Base-by-base conservation (phyloP, 2,329 filamentous ascomycete genomes). In the Cucurbitaria berberidis region DNA sequence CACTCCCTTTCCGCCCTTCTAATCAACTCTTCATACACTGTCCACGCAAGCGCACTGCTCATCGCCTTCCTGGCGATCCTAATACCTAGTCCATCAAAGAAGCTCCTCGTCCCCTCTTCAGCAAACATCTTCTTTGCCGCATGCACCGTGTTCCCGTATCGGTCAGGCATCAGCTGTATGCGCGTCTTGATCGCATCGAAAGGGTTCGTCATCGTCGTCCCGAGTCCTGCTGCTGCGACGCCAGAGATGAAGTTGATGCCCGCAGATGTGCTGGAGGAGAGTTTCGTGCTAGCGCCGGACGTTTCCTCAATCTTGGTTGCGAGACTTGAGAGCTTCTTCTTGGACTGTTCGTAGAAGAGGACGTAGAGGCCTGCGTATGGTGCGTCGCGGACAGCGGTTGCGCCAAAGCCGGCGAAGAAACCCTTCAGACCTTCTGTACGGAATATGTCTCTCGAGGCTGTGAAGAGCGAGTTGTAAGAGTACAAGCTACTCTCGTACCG, bases 171-270 rank as follows among this genome's bases (percentile, higher is more conserved):
- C 29, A 99, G 81, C 77, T 99, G 95, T 63, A 99, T 86, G 44
- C 95, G 82, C 19, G 95, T 99, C 80, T 99, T 99, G 74, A 98
- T 87, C 0, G 92, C 92, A 76, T 99, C 95, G 68, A 98, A 98
- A 0, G 95, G 95, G 74, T 99, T 99, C 8, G 95, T 97, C 32
- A 98, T 82, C 3, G 89, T 88, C 0, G 93, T 97, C 49, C 92
- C 96, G 26, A 90, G 78, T 1, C 88, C 89, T 0, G 91, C 93
- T 3, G 93, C 92, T 3, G 93, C 69, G 3, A 91, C 86, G 11
- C 90, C 93, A 0, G 91, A 93, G 13, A 84, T 79, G 68, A 97
- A 97, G 74, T 99, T 96, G 66, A 97, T 89, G 1, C 84, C 84
- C 0, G 86, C 85, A 0, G 84, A 86, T 34, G 80, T 73, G 15